Evolutionary conservation across 306 rosid genomes (phyloP).

Genomic region (Rosa multiflora): DNA sequence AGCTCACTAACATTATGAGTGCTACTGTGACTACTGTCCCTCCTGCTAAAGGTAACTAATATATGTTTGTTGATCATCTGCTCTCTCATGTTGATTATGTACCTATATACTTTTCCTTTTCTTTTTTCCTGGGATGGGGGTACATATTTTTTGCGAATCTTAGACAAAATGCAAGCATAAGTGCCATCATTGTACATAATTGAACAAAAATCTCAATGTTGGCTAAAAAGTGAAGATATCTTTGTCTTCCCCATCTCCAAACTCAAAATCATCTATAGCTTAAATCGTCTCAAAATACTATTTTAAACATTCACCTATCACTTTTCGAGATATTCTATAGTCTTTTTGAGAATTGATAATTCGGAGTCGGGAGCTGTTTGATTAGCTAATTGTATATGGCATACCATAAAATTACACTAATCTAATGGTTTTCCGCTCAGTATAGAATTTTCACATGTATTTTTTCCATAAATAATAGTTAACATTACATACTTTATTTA

Average conservation of each 20-base stretch:
- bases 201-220: constrained; percentile 41
- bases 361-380: background rate
- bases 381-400: background rate
- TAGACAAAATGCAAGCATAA: constrained; percentile 23
- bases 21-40: background rate
- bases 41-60: background rate
- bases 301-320: background rate
- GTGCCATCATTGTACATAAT: constrained; percentile 37
- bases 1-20: background rate
- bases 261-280: background rate
- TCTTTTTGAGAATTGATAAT: background rate
- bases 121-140: background rate
- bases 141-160: background rate
- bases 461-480: background rate
- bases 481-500: background rate
- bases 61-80: background rate
- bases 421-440: background rate
- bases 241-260: constrained; percentile 1
- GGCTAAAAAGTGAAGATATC: constrained; percentile 36
- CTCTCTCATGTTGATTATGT: background rate
- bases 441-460: background rate
- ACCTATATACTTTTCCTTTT: background rate
- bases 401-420: background rate
- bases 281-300: background rate
- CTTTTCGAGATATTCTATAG: background rate